Evolutionary conservation across 2,329 filamentous ascomycete species (phyloP), one percentile per base, ranked within the genome.

Genomic region (Diplocarpon mali): DNA sequence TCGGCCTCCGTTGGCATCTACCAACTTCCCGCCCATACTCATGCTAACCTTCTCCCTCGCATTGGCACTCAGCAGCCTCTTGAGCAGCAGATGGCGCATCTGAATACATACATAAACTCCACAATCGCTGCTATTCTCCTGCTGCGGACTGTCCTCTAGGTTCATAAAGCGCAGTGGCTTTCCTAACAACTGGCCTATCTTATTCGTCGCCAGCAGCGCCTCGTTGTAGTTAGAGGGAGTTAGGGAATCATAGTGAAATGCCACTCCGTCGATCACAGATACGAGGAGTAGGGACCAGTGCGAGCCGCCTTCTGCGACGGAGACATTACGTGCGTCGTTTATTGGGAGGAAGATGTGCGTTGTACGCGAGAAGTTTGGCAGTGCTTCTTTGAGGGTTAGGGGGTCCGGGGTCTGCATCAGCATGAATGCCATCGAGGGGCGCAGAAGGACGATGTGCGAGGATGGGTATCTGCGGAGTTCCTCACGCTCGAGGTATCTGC

Each of bases 221-320:
- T 93, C 85, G 35, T 72, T 67, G 48, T 77, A 75, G 64, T 98
- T 96, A 32, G 78, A 75, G 2, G 80, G 79, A 2, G 76, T 75
- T 20, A 96, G 71, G 1, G 83, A 90, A 66, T 98, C 92, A 67
- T 98, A 98, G 69, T 98, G 92, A 64, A 98, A 98, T 0, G 90
- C 86, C 2, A 95, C 80, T 8, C 86, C 80, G 61, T 98, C 92
- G 40, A 94, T 79, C 34, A 88, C 75, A 11, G 82, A 88, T 28
- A 98, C 89, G 2, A 98, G 76, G 1, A 98, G 78, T 0, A 98
- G 70, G 0, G 87, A 94, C 92, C 92, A 98, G 64, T 98, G 92
- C 2, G 83, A 85, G 32, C 92, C 92, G 34, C 85, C 87, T 66
- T 95, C 89, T n/a, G 87, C 81, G 45, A 82, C 69, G 40, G 73